Base-by-base conservation (phyloP, 495 filamentous ascomycete species). In the Diplogelasinospora grovesii region DNA sequence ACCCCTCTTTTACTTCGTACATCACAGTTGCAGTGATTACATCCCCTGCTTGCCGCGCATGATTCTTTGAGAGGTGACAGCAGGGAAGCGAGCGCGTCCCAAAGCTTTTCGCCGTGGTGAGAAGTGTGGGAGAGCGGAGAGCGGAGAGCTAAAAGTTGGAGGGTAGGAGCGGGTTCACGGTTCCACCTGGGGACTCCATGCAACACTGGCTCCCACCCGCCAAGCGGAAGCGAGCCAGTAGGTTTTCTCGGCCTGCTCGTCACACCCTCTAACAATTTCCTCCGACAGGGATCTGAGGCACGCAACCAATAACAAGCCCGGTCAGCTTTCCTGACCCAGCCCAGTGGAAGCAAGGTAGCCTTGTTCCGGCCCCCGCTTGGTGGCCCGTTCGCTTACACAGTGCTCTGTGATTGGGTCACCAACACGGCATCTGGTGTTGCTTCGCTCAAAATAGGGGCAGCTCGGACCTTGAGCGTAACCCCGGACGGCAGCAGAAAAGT, bases 261-360 rank as follows among this genome's bases (percentile, higher is more conserved):
- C 25, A 11, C 16, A 23, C 33, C 22, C 41, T 32, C 41, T 39
- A 28, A 43, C 30, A 45, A 46, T 40, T 35, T 43, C 31, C 31
- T 24, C 22, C 27, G 16, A 23, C 31, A 3, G 31, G 38, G 46
- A 27, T 34, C 13, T 9, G 4, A 9, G 8, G 3, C 18, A 23
- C 13, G 22, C 18, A 28, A 24, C 56, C 53, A 59, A 59, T 59
- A 41, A 48, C 19, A 9, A 26, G 15, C 13, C 22, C 41, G 26
- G 32, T 59, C 53, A 56, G 50, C 33, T 31, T 30, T 42, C 45
- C 6, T 18, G 21, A 28, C 19, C 56, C 50, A 52, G 41, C 31
- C 43, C 30, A 19, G 25, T 54, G 53, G 53, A 39, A 48, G 34
- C 35, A 41, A 36, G 46, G 36, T n/a, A 38, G 21, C 48, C 48